Evolutionary conservation across 441 rosid genomes (phyloP).

Genomic region (Corymbia citriodora): DNA sequence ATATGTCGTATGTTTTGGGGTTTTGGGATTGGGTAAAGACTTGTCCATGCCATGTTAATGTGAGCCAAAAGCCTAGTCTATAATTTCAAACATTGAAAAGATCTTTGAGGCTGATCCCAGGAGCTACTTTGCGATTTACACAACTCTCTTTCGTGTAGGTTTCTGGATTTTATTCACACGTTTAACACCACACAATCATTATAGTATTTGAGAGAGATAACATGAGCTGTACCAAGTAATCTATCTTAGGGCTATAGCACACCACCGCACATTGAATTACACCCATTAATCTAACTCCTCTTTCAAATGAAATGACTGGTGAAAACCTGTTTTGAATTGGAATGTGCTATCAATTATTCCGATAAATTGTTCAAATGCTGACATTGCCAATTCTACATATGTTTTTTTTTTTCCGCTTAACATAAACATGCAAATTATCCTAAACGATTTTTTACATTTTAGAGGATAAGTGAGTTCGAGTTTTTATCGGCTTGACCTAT

Average conservation of each 20-base stretch:
- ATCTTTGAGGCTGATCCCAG: not conserved
- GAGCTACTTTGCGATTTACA: not conserved
- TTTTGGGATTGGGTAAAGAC: not conserved
- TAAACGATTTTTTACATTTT: not conserved
- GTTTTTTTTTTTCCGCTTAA: not conserved
- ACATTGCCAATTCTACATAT: not conserved
- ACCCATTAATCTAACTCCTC: not conserved
- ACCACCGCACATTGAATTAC: not conserved
- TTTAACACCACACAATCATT: not conserved
- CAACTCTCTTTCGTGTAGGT: not conserved
- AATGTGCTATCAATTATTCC: not conserved
- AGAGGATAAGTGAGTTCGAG: not conserved
- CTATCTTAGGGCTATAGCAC: not conserved
- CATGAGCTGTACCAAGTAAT: not conserved
- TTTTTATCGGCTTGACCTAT: not conserved
- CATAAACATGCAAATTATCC: not conserved
- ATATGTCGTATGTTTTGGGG: not conserved
- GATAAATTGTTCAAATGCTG: not conserved
- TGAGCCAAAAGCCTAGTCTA: not conserved
- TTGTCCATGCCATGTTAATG: not conserved
- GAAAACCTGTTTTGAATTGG: not conserved
- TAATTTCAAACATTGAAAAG: not conserved
- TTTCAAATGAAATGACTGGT: not conserved
- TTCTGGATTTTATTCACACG: not conserved
- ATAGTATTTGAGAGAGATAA: not conserved